phyloP scores from a whole-genome alignment of 805 yeast genomes.

The Teunomyces cretensis region DNA sequence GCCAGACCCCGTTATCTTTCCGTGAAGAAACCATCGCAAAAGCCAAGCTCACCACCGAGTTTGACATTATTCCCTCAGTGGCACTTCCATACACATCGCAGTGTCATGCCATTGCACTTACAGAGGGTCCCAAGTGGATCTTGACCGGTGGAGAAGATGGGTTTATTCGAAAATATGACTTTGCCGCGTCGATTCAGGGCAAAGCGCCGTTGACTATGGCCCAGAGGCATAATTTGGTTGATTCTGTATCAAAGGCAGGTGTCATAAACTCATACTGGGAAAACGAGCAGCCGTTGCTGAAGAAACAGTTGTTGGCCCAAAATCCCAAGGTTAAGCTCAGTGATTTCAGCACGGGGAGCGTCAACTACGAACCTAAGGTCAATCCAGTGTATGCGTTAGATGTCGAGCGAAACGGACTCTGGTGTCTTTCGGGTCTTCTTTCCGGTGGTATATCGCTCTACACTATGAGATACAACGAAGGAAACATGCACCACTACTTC shows the following conservation, averaged over 20 bases:
- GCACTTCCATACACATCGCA: conserved; percentile 83
- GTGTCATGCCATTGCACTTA: conserved; percentile 73
- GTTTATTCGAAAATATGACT: conserved; percentile 84
- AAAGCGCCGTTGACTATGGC: conserved; percentile 84
- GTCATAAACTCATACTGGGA: conserved; percentile 88
- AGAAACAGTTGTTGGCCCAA: conserved; percentile 36
- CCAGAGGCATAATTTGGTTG: conserved; percentile 86
- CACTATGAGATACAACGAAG: conserved; percentile 80
- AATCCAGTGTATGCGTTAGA: conserved; percentile 90
- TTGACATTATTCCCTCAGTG: conserved; percentile 78
- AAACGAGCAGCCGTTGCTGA: conserved; percentile 80
- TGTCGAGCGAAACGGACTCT: conserved; percentile 76
- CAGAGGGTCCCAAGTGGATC: conserved; percentile 81
- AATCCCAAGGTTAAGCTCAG: conserved; percentile 38
- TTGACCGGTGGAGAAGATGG: conserved; percentile 98
- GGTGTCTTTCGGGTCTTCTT: conserved; percentile 80
- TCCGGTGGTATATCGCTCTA: conserved; percentile 87
- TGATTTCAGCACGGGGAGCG: conserved; percentile 38
- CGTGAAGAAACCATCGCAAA: conserved; percentile 36
- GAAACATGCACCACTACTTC: conserved; percentile 75
- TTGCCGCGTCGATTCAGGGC: conserved; percentile 82
- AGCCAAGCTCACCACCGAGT: conserved; percentile 51
- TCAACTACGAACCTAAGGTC: conserved; percentile 54
- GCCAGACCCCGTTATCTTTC: conserved; percentile 10
- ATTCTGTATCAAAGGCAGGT: conserved; percentile 82